Evolutionary conservation across 805 yeast species (phyloP).

Genomic region (Candida oleophila): DNA sequence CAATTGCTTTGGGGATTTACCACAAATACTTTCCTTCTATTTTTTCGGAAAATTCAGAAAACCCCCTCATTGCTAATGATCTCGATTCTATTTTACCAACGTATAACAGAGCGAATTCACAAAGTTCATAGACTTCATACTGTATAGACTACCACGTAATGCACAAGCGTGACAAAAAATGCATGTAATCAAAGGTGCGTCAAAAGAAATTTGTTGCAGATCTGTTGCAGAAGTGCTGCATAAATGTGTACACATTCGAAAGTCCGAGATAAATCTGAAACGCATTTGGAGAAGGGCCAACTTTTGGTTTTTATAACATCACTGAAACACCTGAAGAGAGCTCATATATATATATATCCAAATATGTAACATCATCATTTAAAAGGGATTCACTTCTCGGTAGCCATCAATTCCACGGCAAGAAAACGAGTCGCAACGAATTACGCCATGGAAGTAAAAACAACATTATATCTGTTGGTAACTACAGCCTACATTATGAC

Average conservation of each 20-base stretch:
- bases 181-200: background rate
- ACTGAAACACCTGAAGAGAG: background rate
- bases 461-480: background rate
- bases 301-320: too few relatives aligned
- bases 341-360: too few relatives aligned
- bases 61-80: conserved; percentile 9
- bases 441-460: background rate
- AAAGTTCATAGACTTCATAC: background rate
- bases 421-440: background rate
- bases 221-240: background rate
- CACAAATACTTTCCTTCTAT: conserved; percentile 25
- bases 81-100: conserved; percentile 10
- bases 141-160: background rate
- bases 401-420: too few relatives aligned
- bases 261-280: background rate
- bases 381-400: too few relatives aligned
- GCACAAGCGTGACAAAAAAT: background rate
- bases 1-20: conserved; percentile 25
- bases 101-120: conserved; percentile 3
- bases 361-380: background rate
- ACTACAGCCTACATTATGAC: background rate
- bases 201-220: background rate
- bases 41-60: conserved; percentile 9
- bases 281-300: background rate
- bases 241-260: background rate